Evolutionary conservation across 2,329 filamentous ascomycete genomes (phyloP).

Genomic region (Lasiodiplodia sp.): DNA sequence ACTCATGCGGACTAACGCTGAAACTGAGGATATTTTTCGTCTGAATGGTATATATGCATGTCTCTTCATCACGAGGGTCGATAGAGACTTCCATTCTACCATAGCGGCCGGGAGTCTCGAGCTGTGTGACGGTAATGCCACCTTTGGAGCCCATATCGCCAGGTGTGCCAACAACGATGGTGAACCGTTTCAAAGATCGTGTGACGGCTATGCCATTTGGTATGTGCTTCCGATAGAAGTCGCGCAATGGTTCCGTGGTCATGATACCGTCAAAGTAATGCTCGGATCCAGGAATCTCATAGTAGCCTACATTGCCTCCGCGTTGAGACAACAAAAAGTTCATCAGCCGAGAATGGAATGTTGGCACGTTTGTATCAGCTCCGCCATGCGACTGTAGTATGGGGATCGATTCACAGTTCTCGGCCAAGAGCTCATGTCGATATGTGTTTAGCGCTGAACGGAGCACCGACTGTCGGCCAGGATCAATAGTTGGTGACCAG

Average conservation of each 20-base stretch:
- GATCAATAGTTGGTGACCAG: slow-evolving; percentile 61
- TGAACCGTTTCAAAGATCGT: slow-evolving; percentile 49
- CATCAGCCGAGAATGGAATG: slow-evolving; percentile 64
- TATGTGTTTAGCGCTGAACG: slow-evolving; percentile 60
- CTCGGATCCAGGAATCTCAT: slow-evolving; percentile 57
- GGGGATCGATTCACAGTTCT: slow-evolving; percentile 60
- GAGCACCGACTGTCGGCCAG: slow-evolving; percentile 56
- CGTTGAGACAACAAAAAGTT: slow-evolving; percentile 56
- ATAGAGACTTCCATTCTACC: slow-evolving; percentile 55
- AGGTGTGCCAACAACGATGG: slow-evolving; percentile 59
- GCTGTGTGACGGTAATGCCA: slow-evolving; percentile 59
- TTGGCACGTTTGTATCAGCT: slow-evolving; percentile 65
- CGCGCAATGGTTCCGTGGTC: slow-evolving; percentile 57
- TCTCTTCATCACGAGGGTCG: slow-evolving; percentile 23
- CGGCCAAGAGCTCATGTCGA: slow-evolving; percentile 62
- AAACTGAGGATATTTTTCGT: slow-evolving; percentile 45
- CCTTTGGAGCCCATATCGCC: slow-evolving; percentile 61
- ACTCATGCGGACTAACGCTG: slow-evolving; percentile 37
- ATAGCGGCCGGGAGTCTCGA: slow-evolving; percentile 58
- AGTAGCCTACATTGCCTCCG: slow-evolving; percentile 54
- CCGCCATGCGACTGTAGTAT: slow-evolving; percentile 65
- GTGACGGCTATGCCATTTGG: slow-evolving; percentile 32
- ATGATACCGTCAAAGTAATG: slow-evolving; percentile 65
- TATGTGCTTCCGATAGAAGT: slow-evolving; percentile 56
- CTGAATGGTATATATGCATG: slow-evolving; percentile 36